phyloP scores from a whole-genome alignment of 176 grass and related monocot species.

The Avena eriantha region DNA sequence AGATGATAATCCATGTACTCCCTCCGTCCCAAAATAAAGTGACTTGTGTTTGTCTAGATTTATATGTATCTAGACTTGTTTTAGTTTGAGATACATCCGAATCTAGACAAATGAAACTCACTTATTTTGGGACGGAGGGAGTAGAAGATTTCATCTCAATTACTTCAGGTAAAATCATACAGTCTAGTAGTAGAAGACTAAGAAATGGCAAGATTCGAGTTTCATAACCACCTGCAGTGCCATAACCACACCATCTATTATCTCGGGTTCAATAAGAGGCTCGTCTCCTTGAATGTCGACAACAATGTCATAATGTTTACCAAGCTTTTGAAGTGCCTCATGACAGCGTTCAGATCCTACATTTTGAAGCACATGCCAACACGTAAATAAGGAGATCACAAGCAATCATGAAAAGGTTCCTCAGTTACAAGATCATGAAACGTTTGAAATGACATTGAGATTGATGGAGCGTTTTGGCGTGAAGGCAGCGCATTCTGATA shows the following conservation, averaged over 20 bases:
- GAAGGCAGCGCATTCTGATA: conserved; percentile 81
- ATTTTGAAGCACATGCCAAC: conserved; percentile 31
- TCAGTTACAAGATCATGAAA: conserved; percentile 18
- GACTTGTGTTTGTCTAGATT: no score
- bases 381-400: not conserved
- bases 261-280: conserved; percentile 95
- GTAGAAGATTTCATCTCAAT: conserved; percentile 5
- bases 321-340: conserved; percentile 82
- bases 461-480: conserved; percentile 97
- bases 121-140: no score
- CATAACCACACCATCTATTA: conserved; percentile 97
- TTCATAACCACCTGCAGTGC: conserved; percentile 75
- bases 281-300: conserved; percentile 98
- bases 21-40: no score
- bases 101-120: no score
- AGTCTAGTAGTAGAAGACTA: not conserved
- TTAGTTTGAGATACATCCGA: no score
- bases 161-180: not conserved
- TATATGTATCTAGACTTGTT: no score
- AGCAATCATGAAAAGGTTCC: conserved; percentile 6
- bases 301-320: conserved; percentile 82
- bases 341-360: conserved; percentile 90
- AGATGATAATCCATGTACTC: not conserved
- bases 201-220: conserved; percentile 19
- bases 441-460: conserved; percentile 90